Percentiles rank a stretch among this genome's conserved stretches.
Conservation (phyloP, 31 red algal genomes). For the Asparagopsis taxiformis region DNA sequence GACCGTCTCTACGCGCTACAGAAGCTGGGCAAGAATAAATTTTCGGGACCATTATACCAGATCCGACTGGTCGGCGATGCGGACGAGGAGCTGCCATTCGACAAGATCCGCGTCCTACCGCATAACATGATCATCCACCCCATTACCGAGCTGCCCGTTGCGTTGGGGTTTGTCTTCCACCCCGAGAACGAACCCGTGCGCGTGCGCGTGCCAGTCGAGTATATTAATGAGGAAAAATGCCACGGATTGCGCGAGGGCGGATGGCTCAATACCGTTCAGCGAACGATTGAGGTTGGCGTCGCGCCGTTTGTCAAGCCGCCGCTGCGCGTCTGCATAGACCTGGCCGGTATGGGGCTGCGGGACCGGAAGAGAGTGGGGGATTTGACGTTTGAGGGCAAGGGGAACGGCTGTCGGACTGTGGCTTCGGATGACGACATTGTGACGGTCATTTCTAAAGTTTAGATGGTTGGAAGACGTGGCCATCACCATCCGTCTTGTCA, state of each 20-base stretch:
- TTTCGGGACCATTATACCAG: slow-evolving; percentile 41
- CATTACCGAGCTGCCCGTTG: slow-evolving; percentile 19
- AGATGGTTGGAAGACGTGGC: neutral
- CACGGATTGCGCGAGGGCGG: slow-evolving; percentile 44
- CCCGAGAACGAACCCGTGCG: slow-evolving; percentile 47
- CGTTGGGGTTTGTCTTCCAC: slow-evolving; percentile 38
- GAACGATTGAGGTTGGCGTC: slow-evolving; percentile 54
- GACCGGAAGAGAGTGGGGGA: slow-evolving; percentile 21
- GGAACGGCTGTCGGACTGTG: slow-evolving; percentile 42
- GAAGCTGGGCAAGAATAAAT: neutral
- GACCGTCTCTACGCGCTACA: neutral
- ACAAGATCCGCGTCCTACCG: slow-evolving; percentile 34
- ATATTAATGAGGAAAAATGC: slow-evolving; percentile 56
- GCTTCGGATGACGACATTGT: slow-evolving; percentile 17
- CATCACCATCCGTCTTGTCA: no score
- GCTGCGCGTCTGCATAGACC: slow-evolving; percentile 41
- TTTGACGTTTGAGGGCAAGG: slow-evolving; percentile 59
- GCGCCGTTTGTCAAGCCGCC: slow-evolving; percentile 33
- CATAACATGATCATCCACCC: slow-evolving; percentile 64
- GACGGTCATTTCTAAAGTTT: slow-evolving; percentile 62
- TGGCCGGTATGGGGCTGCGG: slow-evolving; percentile 44
- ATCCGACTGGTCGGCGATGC: slow-evolving; percentile 16
- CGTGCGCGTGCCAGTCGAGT: slow-evolving; percentile 54
- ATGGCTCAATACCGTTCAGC: slow-evolving; percentile 55
- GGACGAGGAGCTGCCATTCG: slow-evolving; percentile 24